These are phyloP conservation scores for Myriosclerotinia scirpicola DNA, from an alignment of 2,329 filamentous ascomycete species.

Conservation along the genomic window DNA sequence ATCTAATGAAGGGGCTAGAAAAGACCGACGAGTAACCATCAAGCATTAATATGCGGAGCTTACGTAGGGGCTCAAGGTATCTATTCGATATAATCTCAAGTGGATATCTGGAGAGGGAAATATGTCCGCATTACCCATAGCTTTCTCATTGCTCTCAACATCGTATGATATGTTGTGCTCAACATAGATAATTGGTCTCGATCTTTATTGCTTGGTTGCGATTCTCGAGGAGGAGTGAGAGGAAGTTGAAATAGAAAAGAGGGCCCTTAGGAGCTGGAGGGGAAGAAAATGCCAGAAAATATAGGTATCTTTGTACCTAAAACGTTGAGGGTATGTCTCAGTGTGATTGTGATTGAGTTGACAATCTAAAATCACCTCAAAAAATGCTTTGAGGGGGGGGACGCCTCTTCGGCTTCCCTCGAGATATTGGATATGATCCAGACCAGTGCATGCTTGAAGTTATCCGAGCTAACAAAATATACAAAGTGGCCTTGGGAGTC, in stretches of 20 bases:
- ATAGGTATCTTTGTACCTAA: neutral
- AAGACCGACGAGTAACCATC: neutral
- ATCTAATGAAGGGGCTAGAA: neutral
- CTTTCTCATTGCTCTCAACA: neutral
- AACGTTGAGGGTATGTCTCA: too few species aligned
- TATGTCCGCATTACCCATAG: neutral
- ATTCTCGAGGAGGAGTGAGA: too few species aligned
- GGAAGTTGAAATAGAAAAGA: neutral
- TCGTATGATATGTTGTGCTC: neutral
- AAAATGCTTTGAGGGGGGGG: too few species aligned
- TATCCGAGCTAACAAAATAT: too few species aligned
- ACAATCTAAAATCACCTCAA: too few species aligned
- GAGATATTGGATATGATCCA: too few species aligned
- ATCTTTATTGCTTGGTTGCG: neutral
- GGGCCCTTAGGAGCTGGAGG: neutral
- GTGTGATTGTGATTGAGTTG: too few species aligned
- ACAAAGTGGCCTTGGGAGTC: too few species aligned
- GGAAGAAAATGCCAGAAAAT: neutral
- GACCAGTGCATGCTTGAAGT: too few species aligned
- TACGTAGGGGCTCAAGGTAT: neutral
- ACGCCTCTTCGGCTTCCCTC: too few species aligned
- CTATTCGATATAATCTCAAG: neutral
- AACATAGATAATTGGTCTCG: too few species aligned
- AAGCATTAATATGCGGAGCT: slow-evolving; percentile 9
- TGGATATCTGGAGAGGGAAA: neutral